These are phyloP conservation scores for Viola odorata DNA, from an alignment of 345 rosid species.

Conservation along the genomic window DNA sequence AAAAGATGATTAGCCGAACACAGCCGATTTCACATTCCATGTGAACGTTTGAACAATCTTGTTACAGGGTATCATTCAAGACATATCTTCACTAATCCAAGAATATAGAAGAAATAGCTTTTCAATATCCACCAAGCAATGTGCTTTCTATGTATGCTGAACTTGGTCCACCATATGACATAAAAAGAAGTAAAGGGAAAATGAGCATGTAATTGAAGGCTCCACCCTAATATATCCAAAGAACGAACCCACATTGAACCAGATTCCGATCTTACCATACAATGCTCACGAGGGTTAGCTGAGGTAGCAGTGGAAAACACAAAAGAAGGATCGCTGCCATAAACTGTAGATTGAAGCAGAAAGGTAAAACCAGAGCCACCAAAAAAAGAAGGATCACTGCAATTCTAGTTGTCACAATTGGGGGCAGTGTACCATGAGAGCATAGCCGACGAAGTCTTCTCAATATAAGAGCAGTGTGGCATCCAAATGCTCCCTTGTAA, in stretches of 20 bases:
- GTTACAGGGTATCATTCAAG: too few species aligned
- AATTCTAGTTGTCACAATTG: too few species aligned
- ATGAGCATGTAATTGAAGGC: neutral
- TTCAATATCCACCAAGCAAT: neutral
- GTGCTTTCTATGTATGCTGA: neutral
- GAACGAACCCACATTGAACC: neutral
- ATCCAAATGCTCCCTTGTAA: constrained; percentile 96
- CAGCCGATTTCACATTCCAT: too few species aligned
- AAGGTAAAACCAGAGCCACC: too few species aligned
- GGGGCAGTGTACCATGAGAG: constrained; percentile 57
- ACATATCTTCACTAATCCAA: constrained; percentile 1
- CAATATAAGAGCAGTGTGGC: constrained; percentile 87
- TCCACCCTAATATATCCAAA: neutral
- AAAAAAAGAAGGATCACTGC: too few species aligned
- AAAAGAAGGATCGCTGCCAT: constrained; percentile 73
- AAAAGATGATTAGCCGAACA: too few species aligned
- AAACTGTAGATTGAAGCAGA: constrained; percentile 44
- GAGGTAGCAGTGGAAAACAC: constrained; percentile 93
- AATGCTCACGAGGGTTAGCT: constrained; percentile 88
- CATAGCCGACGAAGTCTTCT: constrained; percentile 89
- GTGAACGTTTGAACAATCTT: too few species aligned
- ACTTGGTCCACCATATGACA: neutral
- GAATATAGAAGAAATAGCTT: neutral
- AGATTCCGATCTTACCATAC: constrained; percentile 60
- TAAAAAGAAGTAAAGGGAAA: neutral